phyloP scores from a whole-genome alignment of 768 basidiomycete genomes.

The Lactifluus hygrophoroides region DNA sequence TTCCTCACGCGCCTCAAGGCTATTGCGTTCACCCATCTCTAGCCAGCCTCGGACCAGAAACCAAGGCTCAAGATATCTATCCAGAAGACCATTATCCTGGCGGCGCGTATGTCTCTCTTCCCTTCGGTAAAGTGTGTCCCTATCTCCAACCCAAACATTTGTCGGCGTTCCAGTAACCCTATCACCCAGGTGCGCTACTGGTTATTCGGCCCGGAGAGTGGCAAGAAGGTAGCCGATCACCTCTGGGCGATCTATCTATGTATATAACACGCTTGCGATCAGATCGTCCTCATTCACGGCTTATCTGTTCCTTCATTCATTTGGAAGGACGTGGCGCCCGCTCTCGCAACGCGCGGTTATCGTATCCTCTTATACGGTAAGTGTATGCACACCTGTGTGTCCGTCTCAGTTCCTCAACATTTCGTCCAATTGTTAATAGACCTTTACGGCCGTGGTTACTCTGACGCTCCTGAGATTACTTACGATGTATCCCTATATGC shows the following conservation, averaged over 20 bases:
- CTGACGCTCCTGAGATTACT: slow-evolving; percentile 63
- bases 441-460: slow-evolving; percentile 76
- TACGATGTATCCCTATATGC: slow-evolving; percentile 61
- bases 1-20: slow-evolving; percentile 50
- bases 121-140: slow-evolving; percentile 50
- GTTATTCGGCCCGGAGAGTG: slow-evolving; percentile 62
- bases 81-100: slow-evolving; percentile 59
- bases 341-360: slow-evolving; percentile 52
- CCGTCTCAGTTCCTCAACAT: neutral
- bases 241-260: neutral
- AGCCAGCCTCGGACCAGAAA: slow-evolving; percentile 45
- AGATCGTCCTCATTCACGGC: slow-evolving; percentile 75
- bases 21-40: slow-evolving; percentile 49
- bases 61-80: slow-evolving; percentile 61
- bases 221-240: slow-evolving; percentile 41
- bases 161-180: neutral
- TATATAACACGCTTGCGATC: neutral
- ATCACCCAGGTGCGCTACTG: slow-evolving; percentile 58
- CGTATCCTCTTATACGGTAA: slow-evolving; percentile 70
- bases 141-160: neutral
- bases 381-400: slow-evolving; percentile 30
- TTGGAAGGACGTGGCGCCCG: slow-evolving; percentile 68
- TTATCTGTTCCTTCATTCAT: slow-evolving; percentile 69
- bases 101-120: slow-evolving; percentile 55
- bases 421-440: slow-evolving; percentile 35